Base-by-base conservation (phyloP, 495 filamentous ascomycete species). In the Chaetomium tenue region DNA sequence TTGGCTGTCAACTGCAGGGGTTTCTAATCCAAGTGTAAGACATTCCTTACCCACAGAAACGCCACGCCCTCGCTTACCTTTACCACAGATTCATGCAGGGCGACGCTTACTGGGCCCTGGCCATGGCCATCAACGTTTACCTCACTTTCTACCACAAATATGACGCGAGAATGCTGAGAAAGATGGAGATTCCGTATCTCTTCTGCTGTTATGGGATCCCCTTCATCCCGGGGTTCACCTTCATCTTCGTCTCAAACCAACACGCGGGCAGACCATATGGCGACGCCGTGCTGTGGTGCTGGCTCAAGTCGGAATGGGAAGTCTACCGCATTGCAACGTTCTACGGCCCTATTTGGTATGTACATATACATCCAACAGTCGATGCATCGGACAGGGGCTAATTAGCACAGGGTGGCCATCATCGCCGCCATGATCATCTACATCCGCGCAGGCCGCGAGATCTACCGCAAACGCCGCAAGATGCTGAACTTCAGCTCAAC, bases 51-150 rank as follows among this genome's bases (percentile, higher is more conserved):
- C 30, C 58, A n/a, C 25, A 33, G 28, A 25, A 8, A 8, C 33
- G 9, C 44, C 39, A 25, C 33, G 13, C 20, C 3, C n/a, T 48
- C 4, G 39, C 60, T 64, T 23, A 63, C 44, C 9, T 7, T 5
- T 26, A n/a, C 25, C 13, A 28, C 67, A 93, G 89, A 84, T 91
- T 92, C 62, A 79, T 90, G 75, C 85, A 89, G 2, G 90, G 91
- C 4, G 91, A 95, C 77, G 88, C 90, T 3, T 78, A 88, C 48
- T 92, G 89, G 89, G 88, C 88, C 1, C 79, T 93, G 52, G 88
- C 88, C 55, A 96, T 96, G 92, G 90, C 91, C 3, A 80, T 89
- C 63, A 96, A 96, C 70, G 91, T 96, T 64, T 91, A 90, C 70
- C 77, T 95, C 22, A 93, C 91, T 18, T 92, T 96, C 68, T 94